Conservation (phyloP, 352 stramenopile species). For the Globisporangium solare region DNA sequence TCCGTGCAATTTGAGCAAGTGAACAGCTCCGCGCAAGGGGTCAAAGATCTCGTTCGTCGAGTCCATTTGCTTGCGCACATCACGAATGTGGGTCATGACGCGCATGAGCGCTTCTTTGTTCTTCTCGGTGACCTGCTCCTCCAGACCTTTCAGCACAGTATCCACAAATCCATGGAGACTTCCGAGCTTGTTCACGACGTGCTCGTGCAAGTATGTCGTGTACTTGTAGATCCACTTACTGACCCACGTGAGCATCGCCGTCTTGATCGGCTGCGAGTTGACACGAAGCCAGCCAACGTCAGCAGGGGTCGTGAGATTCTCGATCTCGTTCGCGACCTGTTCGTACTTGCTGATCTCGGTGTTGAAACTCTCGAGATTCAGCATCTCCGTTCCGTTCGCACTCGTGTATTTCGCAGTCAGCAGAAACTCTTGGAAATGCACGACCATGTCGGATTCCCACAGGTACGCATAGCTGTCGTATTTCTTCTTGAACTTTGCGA, state of each 20-base stretch:
- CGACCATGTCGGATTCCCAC: conserved; percentile 94
- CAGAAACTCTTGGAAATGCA: conserved; percentile 92
- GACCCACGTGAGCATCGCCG: conserved; percentile 93
- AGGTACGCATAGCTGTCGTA: conserved; percentile 96
- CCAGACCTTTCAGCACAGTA: conserved; percentile 86
- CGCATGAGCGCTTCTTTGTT: conserved; percentile 95
- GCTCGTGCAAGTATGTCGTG: conserved; percentile 91
- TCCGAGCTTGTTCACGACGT: conserved; percentile 87
- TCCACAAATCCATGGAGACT: conserved; percentile 93
- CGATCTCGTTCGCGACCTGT: conserved; percentile 89
- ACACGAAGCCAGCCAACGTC: conserved; percentile 98
- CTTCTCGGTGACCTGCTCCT: conserved; percentile 88
- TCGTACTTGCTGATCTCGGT: conserved; percentile 95
- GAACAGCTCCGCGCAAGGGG: conserved; percentile 91
- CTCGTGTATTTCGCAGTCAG: conserved; percentile 53
- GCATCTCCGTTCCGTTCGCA: conserved; percentile 81
- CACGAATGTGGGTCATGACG: conserved; percentile 95
- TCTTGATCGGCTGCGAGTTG: conserved; percentile 96
- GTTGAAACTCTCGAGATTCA: conserved; percentile 95
- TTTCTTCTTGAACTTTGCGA: conserved; percentile 89
- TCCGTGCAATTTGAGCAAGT: conserved; percentile 93
- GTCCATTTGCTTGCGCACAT: conserved; percentile 93
- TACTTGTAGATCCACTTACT: conserved; percentile 97
- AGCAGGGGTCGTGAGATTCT: conserved; percentile 82
- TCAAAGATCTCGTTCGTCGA: conserved; percentile 93